Evolutionary conservation across 179 eudicot species (phyloP).

Genomic region (Silene noctiflora): DNA sequence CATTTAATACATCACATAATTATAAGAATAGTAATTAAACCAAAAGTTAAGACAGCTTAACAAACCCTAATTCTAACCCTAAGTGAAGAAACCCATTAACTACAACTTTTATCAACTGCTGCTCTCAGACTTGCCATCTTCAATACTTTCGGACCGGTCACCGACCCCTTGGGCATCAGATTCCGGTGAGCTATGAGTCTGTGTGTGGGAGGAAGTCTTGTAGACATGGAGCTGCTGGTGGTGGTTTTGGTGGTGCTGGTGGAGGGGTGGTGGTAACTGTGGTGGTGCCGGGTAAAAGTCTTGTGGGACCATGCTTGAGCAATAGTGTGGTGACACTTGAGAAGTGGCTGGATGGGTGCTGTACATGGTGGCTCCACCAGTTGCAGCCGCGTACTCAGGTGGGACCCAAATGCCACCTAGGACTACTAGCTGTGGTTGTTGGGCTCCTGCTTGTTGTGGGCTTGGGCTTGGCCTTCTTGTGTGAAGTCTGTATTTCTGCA

Average conservation of each 20-base stretch:
- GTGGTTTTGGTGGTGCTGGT: conserved; percentile 44
- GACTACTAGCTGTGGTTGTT: conserved; percentile 43
- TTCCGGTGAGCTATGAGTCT: conserved; percentile 58
- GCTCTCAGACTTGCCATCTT: conserved; percentile 87
- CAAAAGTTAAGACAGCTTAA: not conserved
- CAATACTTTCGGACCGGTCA: conserved; percentile 73
- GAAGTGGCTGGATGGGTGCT: conserved; percentile 48
- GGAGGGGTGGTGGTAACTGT: conserved; percentile 31
- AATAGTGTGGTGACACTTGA: conserved; percentile 50
- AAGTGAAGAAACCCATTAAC: not conserved
- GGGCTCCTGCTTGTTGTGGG: conserved; percentile 35
- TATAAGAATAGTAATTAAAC: conserved; percentile 22
- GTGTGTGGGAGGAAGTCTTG: conserved; percentile 46
- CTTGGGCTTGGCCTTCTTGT: conserved; percentile 49
- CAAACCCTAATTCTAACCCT: too few relatives aligned
- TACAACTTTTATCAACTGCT: conserved; percentile 69
- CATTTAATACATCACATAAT: conserved; percentile 26
- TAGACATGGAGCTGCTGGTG: conserved; percentile 53
- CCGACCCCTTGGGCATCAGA: conserved; percentile 49
- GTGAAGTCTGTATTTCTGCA: conserved; percentile 53
- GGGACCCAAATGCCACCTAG: conserved; percentile 56
- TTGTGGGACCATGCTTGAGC: conserved; percentile 42
- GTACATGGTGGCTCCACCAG: conserved; percentile 57
- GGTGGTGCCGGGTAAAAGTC: conserved; percentile 46
- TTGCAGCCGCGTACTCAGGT: conserved; percentile 42